phyloP scores from a whole-genome alignment of 345 rosid genomes.

The Durio zibethinus region DNA sequence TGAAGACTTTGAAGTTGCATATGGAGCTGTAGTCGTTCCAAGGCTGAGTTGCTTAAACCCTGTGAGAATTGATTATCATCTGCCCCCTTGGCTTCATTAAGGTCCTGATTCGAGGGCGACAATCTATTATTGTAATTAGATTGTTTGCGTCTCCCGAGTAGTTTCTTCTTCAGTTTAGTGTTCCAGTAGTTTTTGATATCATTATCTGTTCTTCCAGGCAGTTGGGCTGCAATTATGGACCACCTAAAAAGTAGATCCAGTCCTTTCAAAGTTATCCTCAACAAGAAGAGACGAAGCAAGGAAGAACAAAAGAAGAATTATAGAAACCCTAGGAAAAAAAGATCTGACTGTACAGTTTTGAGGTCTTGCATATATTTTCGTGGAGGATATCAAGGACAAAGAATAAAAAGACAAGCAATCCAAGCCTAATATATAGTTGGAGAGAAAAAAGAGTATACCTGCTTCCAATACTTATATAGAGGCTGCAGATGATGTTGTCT shows the following conservation, averaged over 20 bases:
- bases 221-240: slow-evolving; percentile 98
- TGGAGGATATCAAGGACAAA: slow-evolving; percentile 41
- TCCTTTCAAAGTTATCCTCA: neutral
- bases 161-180: slow-evolving; percentile 92
- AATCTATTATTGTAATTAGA: slow-evolving; percentile 31
- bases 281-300: slow-evolving; percentile 14
- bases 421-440: slow-evolving; percentile 8
- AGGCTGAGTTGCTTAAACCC: slow-evolving; percentile 62
- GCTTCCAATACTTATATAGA: slow-evolving; percentile 98
- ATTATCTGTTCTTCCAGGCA: slow-evolving; percentile 98
- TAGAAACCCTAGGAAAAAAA: slow-evolving; percentile 9
- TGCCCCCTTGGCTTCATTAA: slow-evolving; percentile 11
- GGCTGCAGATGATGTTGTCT: slow-evolving; percentile 94
- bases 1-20: slow-evolving; percentile 82
- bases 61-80: slow-evolving; percentile 30
- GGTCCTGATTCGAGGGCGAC: slow-evolving; percentile 20
- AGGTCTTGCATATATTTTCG: slow-evolving; percentile 19
- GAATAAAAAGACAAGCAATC: slow-evolving; percentile 36
- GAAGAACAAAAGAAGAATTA: slow-evolving; percentile 20
- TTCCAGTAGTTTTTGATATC: slow-evolving; percentile 98
- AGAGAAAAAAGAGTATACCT: slow-evolving; percentile 40
- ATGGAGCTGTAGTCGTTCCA: slow-evolving; percentile 91
- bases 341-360: slow-evolving; percentile 1
- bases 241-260: slow-evolving; percentile 46
- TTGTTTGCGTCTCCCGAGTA: slow-evolving; percentile 78